These are phyloP conservation scores for Nigrospora oryzae DNA, from an alignment of 2,329 filamentous ascomycete species.

Conservation along the genomic window DNA sequence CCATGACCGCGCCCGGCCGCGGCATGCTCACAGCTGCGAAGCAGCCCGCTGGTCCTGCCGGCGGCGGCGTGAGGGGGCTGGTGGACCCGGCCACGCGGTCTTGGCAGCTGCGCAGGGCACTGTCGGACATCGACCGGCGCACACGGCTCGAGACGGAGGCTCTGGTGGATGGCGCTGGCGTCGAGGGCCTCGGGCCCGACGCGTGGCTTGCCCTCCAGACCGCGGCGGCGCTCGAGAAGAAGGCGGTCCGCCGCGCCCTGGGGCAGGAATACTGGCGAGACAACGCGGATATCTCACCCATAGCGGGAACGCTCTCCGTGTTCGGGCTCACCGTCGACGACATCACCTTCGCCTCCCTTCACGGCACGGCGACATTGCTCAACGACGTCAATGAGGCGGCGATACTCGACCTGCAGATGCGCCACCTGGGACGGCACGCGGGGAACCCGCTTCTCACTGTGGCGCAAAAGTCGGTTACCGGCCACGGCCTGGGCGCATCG, in stretches of 20 bases:
- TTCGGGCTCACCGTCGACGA: conserved; percentile 98
- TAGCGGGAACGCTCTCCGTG: conserved; percentile 90
- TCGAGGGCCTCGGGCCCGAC: too few species aligned
- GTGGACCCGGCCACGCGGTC: background rate
- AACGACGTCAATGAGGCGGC: conserved; percentile 99
- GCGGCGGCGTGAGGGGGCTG: conserved; percentile 26
- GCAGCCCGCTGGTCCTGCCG: conserved; percentile 83
- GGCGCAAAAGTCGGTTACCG: too few species aligned
- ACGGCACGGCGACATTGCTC: conserved; percentile 94
- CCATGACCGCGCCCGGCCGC: conserved; percentile 90
- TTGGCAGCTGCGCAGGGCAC: background rate
- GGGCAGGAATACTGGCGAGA: conserved; percentile 99
- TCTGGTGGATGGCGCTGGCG: background rate
- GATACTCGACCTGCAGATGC: conserved; percentile 91
- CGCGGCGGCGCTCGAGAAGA: conserved; percentile 83
- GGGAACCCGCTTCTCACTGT: too few species aligned
- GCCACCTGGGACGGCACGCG: conserved; percentile 74
- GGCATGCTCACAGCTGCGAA: conserved; percentile 94
- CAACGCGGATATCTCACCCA: conserved; percentile 83
- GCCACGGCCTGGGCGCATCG: too few species aligned
- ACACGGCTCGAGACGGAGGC: too few species aligned
- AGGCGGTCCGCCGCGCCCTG: conserved; percentile 86
- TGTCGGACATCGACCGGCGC: background rate
- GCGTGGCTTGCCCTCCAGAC: too few species aligned
- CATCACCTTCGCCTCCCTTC: conserved; percentile 90